Evolutionary conservation across 1,284 basidiomycete genomes (phyloP), one percentile per base, ranked within the genome.

Genomic region (Ustilago bromivora): DNA sequence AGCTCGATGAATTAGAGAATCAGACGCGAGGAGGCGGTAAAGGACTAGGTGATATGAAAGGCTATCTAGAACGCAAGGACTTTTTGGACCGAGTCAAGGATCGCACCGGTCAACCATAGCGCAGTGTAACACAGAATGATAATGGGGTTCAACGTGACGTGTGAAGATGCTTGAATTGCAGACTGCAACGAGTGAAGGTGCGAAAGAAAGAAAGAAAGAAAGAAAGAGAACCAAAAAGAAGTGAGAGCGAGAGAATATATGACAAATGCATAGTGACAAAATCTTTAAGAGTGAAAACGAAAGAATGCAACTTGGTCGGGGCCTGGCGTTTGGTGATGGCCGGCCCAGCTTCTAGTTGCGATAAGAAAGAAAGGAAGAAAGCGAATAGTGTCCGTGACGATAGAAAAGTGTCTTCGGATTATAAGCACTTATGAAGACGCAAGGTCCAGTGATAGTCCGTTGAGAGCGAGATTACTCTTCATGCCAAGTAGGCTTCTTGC

Each of bases 61-160:
- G 84, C 0, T 86, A 83, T 47, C 52, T 86, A 3, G 82, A 85
- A 28, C 56, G 84, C 1, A 71, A 65, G 51, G 82, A 83, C 35
- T 86, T 86, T 56, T 57, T 86, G 41, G 83, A 86, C 11, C 71
- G 84, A 4, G 84, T 86, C 17, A 70, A 78, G 23, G 71, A 73
- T 34, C 79, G 84, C 8, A 75, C 71, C 1, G 55, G 57, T 23
- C 47, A 67, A 47, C 55, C 57, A 31, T 65, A 59, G 57, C 41
- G 17, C 17, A 28, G 23, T 28, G 23, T 28, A 28, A 28, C 23
- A 28, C 23, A 28, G 23, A 28, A 28, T 28, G 3, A 28, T 28
- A 28, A 28, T 28, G 23, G 23, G 23, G 23, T 28, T 28, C 23
- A 28, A 28, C 3, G 23, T 28, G 3, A 28, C 23, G 23, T 28